phyloP scores from a whole-genome alignment of 2,329 filamentous ascomycete genomes.

The Cladophialophora psammophila region DNA sequence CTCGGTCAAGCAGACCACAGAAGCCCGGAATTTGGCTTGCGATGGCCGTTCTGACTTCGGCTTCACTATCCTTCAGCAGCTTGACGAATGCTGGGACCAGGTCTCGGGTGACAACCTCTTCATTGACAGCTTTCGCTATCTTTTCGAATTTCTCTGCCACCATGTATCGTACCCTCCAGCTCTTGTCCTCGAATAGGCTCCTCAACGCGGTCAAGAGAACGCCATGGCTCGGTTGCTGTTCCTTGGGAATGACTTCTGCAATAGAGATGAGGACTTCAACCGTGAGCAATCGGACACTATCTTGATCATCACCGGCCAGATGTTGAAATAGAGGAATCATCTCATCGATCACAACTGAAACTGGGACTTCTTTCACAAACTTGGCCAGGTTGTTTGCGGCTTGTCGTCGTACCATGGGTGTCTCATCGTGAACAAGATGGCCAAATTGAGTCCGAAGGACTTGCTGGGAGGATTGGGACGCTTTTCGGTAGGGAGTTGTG shows the following conservation, averaged over 20 bases:
- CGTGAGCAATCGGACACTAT: constrained; percentile 93
- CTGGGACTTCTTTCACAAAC: constrained; percentile 96
- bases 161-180: constrained; percentile 99
- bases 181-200: constrained; percentile 97
- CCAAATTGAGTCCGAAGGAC: constrained; percentile 90
- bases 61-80: constrained; percentile 95
- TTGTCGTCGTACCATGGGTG: constrained; percentile 97
- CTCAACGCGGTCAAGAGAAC: constrained; percentile 89
- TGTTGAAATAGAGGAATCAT: constrained; percentile 99
- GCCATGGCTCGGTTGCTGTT: constrained; percentile 95
- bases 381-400: constrained; percentile 95
- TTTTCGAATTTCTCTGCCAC: constrained; percentile 98
- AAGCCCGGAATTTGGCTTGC: constrained; percentile 98
- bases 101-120: constrained; percentile 92
- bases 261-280: constrained; percentile 97
- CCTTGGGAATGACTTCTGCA: constrained; percentile 95
- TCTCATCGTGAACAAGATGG: constrained; percentile 95
- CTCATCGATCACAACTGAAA: constrained; percentile 90
- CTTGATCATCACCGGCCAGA: constrained; percentile 93
- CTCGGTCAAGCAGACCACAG: constrained; percentile 85
- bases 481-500: constrained; percentile 91
- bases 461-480: constrained; percentile 85
- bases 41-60: constrained; percentile 95
- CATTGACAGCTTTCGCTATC: constrained; percentile 98
- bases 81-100: constrained; percentile 97